Percentiles rank a stretch among this genome's conserved stretches.
Conservation (phyloP, 306 rosid species). For the peach (Prunus persica) region Prunus_persica_NCBIv2 NC_034014.1:2345501-2346000, state of each 20-base stretch:
- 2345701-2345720: neutral
- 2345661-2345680: too few species aligned
- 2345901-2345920: neutral
- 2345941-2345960: constrained; percentile 61
- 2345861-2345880: neutral
- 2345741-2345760: neutral
- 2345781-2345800: neutral
- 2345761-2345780: neutral
- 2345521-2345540: constrained; percentile 15
- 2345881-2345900: neutral
- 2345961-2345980: neutral
- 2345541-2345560: constrained; percentile 43
- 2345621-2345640: constrained; percentile 28
- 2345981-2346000: neutral
- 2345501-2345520: constrained; percentile 39
- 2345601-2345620: constrained; percentile 69
- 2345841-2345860: neutral
- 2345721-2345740: neutral
- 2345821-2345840: neutral
- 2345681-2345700: neutral
- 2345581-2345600: constrained; percentile 73
- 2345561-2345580: constrained; percentile 69
- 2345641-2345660: neutral
- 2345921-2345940: constrained; percentile 93
- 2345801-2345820: neutral